These are phyloP conservation scores for Fagus crenata DNA, from an alignment of 306 rosid species.

Conservation along the genomic window DNA sequence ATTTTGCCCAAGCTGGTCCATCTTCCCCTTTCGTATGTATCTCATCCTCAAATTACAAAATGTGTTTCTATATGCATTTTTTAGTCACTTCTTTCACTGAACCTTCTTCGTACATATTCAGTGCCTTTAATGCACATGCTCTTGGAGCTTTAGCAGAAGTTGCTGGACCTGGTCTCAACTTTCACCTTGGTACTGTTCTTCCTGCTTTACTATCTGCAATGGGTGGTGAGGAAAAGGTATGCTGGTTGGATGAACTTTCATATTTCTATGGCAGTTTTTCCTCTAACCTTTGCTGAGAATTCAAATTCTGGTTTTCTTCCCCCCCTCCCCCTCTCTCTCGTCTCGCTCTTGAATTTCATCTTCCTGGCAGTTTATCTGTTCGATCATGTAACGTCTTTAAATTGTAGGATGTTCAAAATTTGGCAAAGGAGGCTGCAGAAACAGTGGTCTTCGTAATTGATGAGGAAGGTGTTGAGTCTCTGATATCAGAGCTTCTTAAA, in stretches of 20 bases:
- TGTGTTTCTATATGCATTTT: constrained; percentile 19
- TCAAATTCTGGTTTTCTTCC: constrained; percentile 1
- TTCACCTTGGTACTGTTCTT: constrained; percentile 83
- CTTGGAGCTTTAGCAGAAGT: constrained; percentile 98
- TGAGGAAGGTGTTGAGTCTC: constrained; percentile 87
- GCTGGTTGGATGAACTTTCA: constrained; percentile 7
- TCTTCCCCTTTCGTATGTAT: constrained; percentile 81
- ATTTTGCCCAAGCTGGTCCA: constrained; percentile 91
- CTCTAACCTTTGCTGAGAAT: constrained; percentile 17
- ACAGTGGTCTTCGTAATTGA: constrained; percentile 82
- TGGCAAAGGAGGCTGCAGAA: constrained; percentile 90
- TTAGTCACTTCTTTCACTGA: constrained; percentile 3
- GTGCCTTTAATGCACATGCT: constrained; percentile 97
- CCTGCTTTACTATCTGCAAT: constrained; percentile 89
- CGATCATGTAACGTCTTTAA: constrained; percentile 20
- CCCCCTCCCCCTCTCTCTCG: too few species aligned
- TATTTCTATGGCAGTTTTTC: constrained; percentile 19
- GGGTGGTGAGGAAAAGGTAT: constrained; percentile 69
- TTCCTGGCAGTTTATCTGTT: not conserved
- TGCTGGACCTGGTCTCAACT: constrained; percentile 87
- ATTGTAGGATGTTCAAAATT: constrained; percentile 76
- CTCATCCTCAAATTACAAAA: constrained; percentile 20
- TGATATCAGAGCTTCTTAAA: constrained; percentile 77
- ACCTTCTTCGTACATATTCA: constrained; percentile 32
- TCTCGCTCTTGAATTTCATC: not conserved